Percentiles rank a stretch among this genome's conserved stretches.
These are phyloP conservation scores for Dioscorea alata DNA, from an alignment of 106 monocot species.

Conservation along the genomic window DNA sequence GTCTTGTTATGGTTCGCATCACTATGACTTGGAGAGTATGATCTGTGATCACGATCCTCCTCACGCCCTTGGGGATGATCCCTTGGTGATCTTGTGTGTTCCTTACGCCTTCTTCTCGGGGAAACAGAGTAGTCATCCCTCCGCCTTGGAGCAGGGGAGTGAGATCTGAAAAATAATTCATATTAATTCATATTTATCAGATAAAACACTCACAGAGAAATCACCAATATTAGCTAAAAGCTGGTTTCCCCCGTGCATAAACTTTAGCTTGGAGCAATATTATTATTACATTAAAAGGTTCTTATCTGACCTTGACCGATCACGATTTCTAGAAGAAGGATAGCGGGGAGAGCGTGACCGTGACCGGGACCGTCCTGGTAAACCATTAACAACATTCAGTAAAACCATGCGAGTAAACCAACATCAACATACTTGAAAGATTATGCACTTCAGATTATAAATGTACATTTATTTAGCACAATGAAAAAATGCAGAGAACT, in stretches of 20 bases:
- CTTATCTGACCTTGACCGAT: slow-evolving; percentile 29
- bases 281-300: not conserved
- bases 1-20: slow-evolving; percentile 14
- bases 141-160: slow-evolving; percentile 50
- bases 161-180: slow-evolving; percentile 30
- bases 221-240: not conserved
- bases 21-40: slow-evolving; percentile 20
- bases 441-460: no score
- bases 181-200: not conserved
- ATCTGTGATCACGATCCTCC: slow-evolving; percentile 14
- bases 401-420: no score
- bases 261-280: not conserved
- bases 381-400: not conserved
- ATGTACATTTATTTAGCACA: no score
- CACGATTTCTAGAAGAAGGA: slow-evolving; percentile 20
- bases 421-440: no score
- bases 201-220: no score
- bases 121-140: slow-evolving; percentile 39
- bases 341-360: slow-evolving; percentile 46
- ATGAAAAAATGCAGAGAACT: no score
- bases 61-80: slow-evolving; percentile 15
- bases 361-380: slow-evolving; percentile 39
- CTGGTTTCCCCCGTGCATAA: not conserved
- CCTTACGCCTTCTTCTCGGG: slow-evolving; percentile 19
- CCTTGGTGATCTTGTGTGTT: slow-evolving; percentile 23